These are phyloP conservation scores for Lathyrus sativus DNA, from an alignment of 306 rosid species.

Conservation along the genomic window DNA sequence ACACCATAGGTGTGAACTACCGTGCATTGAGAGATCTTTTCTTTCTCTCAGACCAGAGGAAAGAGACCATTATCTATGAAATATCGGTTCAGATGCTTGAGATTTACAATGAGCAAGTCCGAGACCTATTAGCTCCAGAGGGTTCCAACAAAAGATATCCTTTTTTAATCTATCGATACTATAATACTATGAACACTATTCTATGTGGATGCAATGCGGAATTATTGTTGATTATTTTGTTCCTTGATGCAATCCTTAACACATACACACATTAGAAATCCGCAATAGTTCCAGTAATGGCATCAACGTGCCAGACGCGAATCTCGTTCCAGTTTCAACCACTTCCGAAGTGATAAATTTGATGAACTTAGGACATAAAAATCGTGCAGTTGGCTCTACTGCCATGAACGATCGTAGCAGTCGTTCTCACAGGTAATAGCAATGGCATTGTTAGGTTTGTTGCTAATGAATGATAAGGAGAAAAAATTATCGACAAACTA, in stretches of 20 bases:
- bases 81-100: slow-evolving; percentile 96
- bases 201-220: slow-evolving; percentile 9
- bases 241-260: slow-evolving; percentile 51
- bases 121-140: slow-evolving; percentile 74
- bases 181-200: neutral
- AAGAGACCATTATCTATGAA: slow-evolving; percentile 66
- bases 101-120: slow-evolving; percentile 94
- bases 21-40: slow-evolving; percentile 88
- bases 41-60: slow-evolving; percentile 68
- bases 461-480: too few relatives aligned
- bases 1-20: slow-evolving; percentile 82
- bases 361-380: slow-evolving; percentile 84
- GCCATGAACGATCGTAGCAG: slow-evolving; percentile 92
- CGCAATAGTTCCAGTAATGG: slow-evolving; percentile 77
- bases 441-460: neutral
- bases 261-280: slow-evolving; percentile 64
- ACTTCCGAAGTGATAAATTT: slow-evolving; percentile 72
- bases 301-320: slow-evolving; percentile 85
- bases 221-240: slow-evolving; percentile 24
- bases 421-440: slow-evolving; percentile 82
- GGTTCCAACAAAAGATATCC: slow-evolving; percentile 81
- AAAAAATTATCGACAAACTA: too few relatives aligned
- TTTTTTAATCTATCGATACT: slow-evolving; percentile 6
- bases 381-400: slow-evolving; percentile 82
- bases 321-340: slow-evolving; percentile 74